Percentiles rank a stretch among this genome's conserved stretches.
phyloP scores from a whole-genome alignment of 1,284 basidiomycete species.

The Marasmius oreades region DNA sequence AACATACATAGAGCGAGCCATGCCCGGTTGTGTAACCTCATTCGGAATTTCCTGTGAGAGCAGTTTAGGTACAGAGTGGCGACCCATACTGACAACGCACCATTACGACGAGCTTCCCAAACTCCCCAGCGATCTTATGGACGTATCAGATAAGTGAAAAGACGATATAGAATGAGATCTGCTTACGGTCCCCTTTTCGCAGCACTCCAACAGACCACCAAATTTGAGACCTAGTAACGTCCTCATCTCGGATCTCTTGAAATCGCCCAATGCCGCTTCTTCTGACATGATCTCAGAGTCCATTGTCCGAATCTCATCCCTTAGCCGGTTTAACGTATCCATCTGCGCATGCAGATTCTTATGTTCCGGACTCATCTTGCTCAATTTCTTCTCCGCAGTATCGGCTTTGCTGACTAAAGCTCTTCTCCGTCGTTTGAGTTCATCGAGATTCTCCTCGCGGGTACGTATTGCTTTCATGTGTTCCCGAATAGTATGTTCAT shows the following conservation, averaged over 20 bases:
- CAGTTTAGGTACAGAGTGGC: conserved; percentile 6
- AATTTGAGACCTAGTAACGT: conserved; percentile 85
- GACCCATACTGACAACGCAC: conserved; percentile 33
- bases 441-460: conserved; percentile 81
- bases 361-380: conserved; percentile 89
- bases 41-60: conserved; percentile 71
- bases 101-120: conserved; percentile 75
- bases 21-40: conserved; percentile 77
- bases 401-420: conserved; percentile 74
- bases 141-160: conserved; percentile 8
- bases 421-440: conserved; percentile 70
- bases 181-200: conserved; percentile 75
- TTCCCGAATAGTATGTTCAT: conserved; percentile 74
- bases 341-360: conserved; percentile 82
- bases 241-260: conserved; percentile 71
- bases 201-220: conserved; percentile 82
- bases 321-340: conserved; percentile 68
- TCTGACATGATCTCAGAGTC: conserved; percentile 85
- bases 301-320: conserved; percentile 76
- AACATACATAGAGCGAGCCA: conserved; percentile 71
- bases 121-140: conserved; percentile 74
- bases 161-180: not conserved
- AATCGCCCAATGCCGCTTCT: conserved; percentile 82
- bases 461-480: conserved; percentile 78
- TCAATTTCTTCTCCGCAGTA: conserved; percentile 84